A percentile compares a stretch with the other conserved stretches of the same genome.
Evolutionary conservation across 2,329 filamentous ascomycete species (phyloP).

Genomic region (Incumbomyces lentus): DNA sequence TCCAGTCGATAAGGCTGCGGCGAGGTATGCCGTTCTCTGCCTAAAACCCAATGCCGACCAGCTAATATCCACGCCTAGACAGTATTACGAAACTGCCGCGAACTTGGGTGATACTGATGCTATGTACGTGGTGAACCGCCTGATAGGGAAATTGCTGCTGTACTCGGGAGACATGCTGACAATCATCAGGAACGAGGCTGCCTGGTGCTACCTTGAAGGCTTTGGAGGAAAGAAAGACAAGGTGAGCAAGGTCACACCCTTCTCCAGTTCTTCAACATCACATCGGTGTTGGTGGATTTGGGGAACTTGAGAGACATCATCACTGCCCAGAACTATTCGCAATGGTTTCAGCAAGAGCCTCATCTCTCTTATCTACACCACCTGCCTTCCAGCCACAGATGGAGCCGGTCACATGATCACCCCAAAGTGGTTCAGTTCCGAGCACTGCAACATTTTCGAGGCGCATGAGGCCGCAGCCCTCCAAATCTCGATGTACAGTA

Average conservation of each 20-base stretch:
- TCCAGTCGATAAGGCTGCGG: slow-evolving; percentile 72
- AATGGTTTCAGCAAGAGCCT: too few species aligned
- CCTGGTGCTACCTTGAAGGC: slow-evolving; percentile 93
- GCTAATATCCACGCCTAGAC: slow-evolving; percentile 25
- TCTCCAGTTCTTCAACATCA: not conserved
- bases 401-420: not conserved
- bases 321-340: too few species aligned
- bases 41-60: not conserved
- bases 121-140: slow-evolving; percentile 26
- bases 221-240: slow-evolving; percentile 98
- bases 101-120: slow-evolving; percentile 90
- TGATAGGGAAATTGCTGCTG: not conserved
- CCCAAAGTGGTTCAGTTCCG: not conserved
- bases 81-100: slow-evolving; percentile 96
- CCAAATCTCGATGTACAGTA: too few species aligned
- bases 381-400: too few species aligned
- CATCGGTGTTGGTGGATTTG: too few species aligned
- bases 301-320: too few species aligned
- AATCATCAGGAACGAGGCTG: slow-evolving; percentile 73
- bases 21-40: slow-evolving; percentile 28
- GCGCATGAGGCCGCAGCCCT: too few species aligned
- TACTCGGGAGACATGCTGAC: not conserved
- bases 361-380: too few species aligned
- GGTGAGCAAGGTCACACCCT: slow-evolving; percentile 49
- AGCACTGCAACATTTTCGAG: not conserved